phyloP scores from a whole-genome alignment of 352 stramenopile species.

The Globisporangium paddicum region DNA sequence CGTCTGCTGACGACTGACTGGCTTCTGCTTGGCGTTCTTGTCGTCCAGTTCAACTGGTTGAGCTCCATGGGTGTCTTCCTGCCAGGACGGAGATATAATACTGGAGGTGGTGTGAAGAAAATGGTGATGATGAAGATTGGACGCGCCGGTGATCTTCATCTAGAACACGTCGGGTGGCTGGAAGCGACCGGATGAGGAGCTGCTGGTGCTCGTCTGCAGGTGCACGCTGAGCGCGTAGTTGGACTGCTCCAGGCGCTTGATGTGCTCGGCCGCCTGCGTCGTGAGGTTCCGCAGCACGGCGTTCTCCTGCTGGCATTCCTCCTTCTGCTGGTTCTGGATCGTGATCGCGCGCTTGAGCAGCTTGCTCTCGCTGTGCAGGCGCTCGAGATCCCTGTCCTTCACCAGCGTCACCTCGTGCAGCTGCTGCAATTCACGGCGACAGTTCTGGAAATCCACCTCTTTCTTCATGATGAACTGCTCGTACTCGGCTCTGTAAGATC shows the following conservation, averaged over 20 bases:
- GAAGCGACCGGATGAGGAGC: constrained; percentile 19
- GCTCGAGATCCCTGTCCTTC: constrained; percentile 54
- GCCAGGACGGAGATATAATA: constrained; percentile 5
- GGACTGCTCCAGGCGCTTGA: constrained; percentile 80
- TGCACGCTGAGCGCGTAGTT: constrained; percentile 87
- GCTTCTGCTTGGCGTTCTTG: not conserved
- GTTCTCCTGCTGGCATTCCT: constrained; percentile 76
- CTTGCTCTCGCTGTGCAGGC: constrained; percentile 79
- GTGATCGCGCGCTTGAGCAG: constrained; percentile 79
- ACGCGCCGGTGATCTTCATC: not conserved
- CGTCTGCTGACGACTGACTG: not conserved
- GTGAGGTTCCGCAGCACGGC: constrained; percentile 63
- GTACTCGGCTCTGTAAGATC: constrained; percentile 45
- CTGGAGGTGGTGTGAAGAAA: not conserved
- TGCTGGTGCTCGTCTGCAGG: constrained; percentile 74
- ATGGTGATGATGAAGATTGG: not conserved
- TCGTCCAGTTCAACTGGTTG: not conserved
- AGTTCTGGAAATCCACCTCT: constrained; percentile 64
- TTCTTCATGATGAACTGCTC: constrained; percentile 84
- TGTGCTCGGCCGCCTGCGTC: constrained; percentile 78
- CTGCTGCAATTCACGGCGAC: constrained; percentile 46
- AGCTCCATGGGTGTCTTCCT: not conserved
- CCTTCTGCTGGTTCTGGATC: constrained; percentile 88
- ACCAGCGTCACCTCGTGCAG: constrained; percentile 29
- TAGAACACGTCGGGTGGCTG: constrained; percentile 75